Evolutionary conservation across 2,329 filamentous ascomycete species (phyloP).

Genomic region (Colletotrichum musae): DNA sequence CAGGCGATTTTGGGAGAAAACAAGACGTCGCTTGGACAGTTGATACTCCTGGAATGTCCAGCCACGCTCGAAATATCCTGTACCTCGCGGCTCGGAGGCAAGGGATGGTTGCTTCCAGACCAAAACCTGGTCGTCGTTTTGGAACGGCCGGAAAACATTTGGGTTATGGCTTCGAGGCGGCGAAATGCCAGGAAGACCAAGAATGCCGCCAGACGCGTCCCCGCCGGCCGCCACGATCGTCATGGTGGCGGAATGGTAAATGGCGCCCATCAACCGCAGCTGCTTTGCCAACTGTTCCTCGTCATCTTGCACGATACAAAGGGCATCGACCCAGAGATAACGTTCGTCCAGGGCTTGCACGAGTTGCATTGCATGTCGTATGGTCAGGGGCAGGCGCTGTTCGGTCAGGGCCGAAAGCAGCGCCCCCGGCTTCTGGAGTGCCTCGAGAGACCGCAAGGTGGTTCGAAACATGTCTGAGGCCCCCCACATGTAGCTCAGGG

Average conservation of each 20-base stretch:
- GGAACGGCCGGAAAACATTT: neutral
- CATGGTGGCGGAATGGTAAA: neutral
- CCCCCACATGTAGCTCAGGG: constrained; percentile 6
- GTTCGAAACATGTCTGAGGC: rapidly evolving
- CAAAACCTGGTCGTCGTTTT: neutral
- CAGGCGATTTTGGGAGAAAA: neutral
- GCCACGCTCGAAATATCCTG: neutral
- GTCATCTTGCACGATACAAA: constrained; percentile 8
- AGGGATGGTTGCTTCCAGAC: neutral
- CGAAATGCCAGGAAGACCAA: neutral
- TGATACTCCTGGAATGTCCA: constrained; percentile 20
- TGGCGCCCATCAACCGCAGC: neutral
- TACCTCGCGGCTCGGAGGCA: too few species aligned
- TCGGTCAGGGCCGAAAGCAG: neutral
- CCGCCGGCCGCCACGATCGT: neutral
- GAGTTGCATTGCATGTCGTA: neutral
- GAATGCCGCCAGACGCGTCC: neutral
- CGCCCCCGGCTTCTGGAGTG: neutral
- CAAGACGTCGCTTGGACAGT: neutral
- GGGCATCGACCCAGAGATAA: constrained; percentile 18
- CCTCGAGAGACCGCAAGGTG: neutral
- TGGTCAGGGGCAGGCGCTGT: neutral
- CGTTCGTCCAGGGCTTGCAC: neutral
- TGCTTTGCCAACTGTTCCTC: neutral
- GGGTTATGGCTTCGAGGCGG: rapidly evolving